Evolutionary conservation across 78 protist species (phyloP), one percentile per base, ranked within the genome.

Genomic region (Trichosphaerium sp.): DNA sequence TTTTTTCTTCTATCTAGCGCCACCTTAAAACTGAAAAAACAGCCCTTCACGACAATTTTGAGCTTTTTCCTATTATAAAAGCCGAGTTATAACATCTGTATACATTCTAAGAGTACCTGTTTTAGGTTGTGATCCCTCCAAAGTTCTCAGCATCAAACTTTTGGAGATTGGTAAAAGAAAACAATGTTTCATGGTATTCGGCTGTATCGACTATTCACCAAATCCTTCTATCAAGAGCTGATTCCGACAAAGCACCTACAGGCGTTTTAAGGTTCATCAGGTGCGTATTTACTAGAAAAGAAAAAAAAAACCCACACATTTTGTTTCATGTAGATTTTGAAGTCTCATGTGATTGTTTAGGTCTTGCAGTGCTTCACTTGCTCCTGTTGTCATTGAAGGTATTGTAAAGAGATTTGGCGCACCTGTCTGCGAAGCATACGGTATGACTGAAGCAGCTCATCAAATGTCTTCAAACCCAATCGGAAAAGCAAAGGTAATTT

Each of bases 181-280:
- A 43, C 52, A 31, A 44, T 0, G 56, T 61, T 12, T 82, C 66
- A 15, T 87, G 92, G 92, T 87, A 82, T 59, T 69, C 80, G 26
- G 92, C 92, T 2, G 92, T 87, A 8, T 88, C 92, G 40, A 82
- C 92, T 31, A 87, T 87, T 41, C 92, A 87, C 51, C 69, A 80
- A 10, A 87, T 82, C n/a, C 64, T 87, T 23, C 59, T 73, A 41
- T 4, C 40, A 56, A 12, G 21, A 44, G 35, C 73, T 67, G 37
- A 31, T 18, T 11, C 14, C 40, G 44, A 72, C 49, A 38, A 28
- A n/a, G 7, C 56, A n/a, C 38, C 65, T 54, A 54, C 11, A 54
- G 10, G 6, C 10, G 6, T 12, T 10, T 21, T 82, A 8, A 56
- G 88, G 32, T 87, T 87, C 63, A 87, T 87, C 68, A 71, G 92